A percentile compares a stretch with the other conserved stretches of the same genome.
Conservation (phyloP, 2,329 filamentous ascomycete species). For the Apiospora marii region DNA sequence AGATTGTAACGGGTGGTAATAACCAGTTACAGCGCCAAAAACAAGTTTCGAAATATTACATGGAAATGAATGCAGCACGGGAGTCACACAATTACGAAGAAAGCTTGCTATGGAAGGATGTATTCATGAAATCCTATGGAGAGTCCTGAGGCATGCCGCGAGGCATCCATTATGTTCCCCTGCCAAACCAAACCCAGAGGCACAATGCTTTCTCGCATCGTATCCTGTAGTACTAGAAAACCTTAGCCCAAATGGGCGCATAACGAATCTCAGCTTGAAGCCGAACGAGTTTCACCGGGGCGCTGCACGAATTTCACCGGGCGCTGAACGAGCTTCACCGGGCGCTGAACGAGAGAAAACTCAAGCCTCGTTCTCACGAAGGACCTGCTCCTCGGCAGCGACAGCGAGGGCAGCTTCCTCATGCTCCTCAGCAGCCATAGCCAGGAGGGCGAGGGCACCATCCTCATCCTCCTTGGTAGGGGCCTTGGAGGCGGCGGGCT, state of each 20-base stretch:
- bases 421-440: neutral
- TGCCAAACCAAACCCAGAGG: neutral
- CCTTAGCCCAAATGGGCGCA: too few relatives aligned
- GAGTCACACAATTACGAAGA: neutral
- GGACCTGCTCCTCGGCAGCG: too few relatives aligned
- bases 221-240: neutral
- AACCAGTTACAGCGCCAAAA: neutral
- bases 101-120: neutral
- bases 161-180: neutral
- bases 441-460: neutral
- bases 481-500: neutral
- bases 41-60: neutral
- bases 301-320: neutral
- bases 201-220: neutral
- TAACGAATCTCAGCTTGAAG: neutral
- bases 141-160: neutral
- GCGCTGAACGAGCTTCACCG: too few relatives aligned
- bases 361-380: neutral
- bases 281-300: too few relatives aligned
- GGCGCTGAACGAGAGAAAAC: too few relatives aligned
- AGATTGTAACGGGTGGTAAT: too few relatives aligned
- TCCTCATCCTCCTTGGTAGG: neutral
- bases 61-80: neutral
- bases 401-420: too few relatives aligned
- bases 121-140: neutral